Evolutionary conservation across 2,329 filamentous ascomycete species (phyloP).

Genomic region (Trichothecium sympodiale): DNA sequence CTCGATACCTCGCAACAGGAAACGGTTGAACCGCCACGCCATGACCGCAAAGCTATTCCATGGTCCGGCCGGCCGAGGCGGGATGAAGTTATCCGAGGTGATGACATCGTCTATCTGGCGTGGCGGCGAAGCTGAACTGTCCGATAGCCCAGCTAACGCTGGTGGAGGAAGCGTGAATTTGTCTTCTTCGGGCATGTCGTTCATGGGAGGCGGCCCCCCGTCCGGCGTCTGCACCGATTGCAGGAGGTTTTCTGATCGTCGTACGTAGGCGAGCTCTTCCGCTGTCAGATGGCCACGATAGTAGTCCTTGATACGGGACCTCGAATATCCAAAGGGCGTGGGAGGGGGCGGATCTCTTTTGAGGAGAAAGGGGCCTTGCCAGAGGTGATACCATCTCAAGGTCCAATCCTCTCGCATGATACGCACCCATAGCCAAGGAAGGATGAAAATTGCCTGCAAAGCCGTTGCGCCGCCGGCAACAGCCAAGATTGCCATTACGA

Average conservation of each 20-base stretch:
- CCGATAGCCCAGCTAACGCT: constrained; percentile 6
- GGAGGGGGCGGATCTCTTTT: constrained; percentile 22
- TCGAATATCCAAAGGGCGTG: constrained; percentile 24
- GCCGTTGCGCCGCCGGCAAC: constrained; percentile 28
- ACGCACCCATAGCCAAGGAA: constrained; percentile 40
- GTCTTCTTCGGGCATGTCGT: constrained; percentile 17
- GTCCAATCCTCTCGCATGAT: constrained; percentile 41
- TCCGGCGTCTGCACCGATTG: constrained; percentile 2
- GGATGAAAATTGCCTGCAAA: constrained; percentile 34
- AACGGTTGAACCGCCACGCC: constrained; percentile 26
- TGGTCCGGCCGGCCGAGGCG: constrained; percentile 20
- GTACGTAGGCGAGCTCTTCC: constrained; percentile 29
- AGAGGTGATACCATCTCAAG: constrained; percentile 34
- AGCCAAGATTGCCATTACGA: constrained; percentile 27
- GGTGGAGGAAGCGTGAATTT: constrained; percentile 19
- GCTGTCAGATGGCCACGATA: constrained; percentile 36
- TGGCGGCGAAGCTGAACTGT: constrained; percentile 2
- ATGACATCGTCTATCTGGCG: too few relatives aligned
- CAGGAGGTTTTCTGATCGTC: constrained; percentile 16
- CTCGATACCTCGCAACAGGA: constrained; percentile 34
- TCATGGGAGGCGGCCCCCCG: constrained; percentile 6
- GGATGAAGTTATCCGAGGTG: constrained; percentile 9
- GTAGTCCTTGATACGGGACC: constrained; percentile 34
- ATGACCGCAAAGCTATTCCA: constrained; percentile 31
- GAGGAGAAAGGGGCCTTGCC: constrained; percentile 35